These are phyloP conservation scores for Murraya koenigii DNA, from an alignment of 345 rosid genomes.

Conservation along the genomic window DNA sequence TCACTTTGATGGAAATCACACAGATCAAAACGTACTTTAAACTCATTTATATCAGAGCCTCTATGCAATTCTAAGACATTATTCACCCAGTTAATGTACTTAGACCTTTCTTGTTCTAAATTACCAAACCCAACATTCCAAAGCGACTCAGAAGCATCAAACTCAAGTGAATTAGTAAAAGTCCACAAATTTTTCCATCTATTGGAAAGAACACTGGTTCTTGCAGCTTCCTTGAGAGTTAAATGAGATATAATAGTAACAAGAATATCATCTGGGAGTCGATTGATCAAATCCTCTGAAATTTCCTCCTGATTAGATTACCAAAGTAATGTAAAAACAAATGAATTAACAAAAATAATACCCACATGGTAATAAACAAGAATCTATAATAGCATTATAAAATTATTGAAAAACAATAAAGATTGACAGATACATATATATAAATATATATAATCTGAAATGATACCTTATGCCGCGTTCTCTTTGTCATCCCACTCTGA, in stretches of 20 bases:
- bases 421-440: no score
- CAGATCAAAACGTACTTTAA: constrained; percentile 4
- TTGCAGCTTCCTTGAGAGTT: neutral
- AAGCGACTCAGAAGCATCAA: neutral
- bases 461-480: no score
- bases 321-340: no score
- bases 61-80: neutral
- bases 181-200: constrained; percentile 15
- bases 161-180: neutral
- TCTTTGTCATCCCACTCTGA: no score
- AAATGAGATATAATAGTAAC: no score
- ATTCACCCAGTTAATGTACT: neutral
- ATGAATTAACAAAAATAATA: no score
- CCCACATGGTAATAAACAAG: no score
- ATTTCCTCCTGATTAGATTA: neutral
- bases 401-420: no score
- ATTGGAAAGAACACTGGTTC: neutral
- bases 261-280: neutral
- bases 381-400: no score
- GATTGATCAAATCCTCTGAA: neutral
- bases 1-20: neutral
- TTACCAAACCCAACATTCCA: no score
- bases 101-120: neutral
- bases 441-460: no score
- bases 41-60: neutral